Base-by-base conservation (phyloP, 139 green algal genomes). In the Zygnema cylindricum region DNA sequence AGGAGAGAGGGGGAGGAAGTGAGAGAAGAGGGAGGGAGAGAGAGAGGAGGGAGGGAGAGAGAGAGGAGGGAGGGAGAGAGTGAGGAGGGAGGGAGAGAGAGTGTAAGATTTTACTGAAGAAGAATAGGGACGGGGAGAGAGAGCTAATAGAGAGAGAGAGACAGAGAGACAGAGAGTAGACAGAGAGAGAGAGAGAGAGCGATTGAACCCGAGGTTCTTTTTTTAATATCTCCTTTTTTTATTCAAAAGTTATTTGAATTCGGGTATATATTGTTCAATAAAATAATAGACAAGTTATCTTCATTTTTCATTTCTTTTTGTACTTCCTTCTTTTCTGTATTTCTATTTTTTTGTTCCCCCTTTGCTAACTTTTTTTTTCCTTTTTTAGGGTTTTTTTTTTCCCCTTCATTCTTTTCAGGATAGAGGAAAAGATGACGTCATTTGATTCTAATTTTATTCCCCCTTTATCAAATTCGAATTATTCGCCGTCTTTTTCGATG, bases 21-120 rank as follows among this genome's bases (percentile, higher is more conserved):
- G 2, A n/a, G 76, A 82, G 23, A 54, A 3, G 76, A 0, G n/a
- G 76, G 30, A 33, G 76, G 49, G n/a, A 36, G 3, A 33, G 49
- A 82, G 22, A 33, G 0, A 3, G 23, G 76, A 1, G 43, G n/a
- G 41, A 39, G 76, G 23, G 3, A 33, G 2, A 33, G 75, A 38
- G 69, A 1, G 75, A 40, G 75, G 43, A 49, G n/a, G 7, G 30
- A 43, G 30, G 76, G 2, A 7, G 2, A 2, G 2, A 2, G n/a
- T 2, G 76, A n/a, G 76, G 32, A 54, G 76, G 76, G n/a, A 82
- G 49, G n/a, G 76, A 69, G 76, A 30, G 1, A 54, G 76, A 82
- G 1, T n/a, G 30, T 21, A 23, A 49, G n/a, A 0, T 35, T 1
- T 1, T 1, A 42, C 1, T 77, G 69, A 35, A 77, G 38, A n/a